These are phyloP conservation scores for Colletotrichum sp. DNA, from an alignment of 2,329 filamentous ascomycete species.

Conservation along the genomic window DNA sequence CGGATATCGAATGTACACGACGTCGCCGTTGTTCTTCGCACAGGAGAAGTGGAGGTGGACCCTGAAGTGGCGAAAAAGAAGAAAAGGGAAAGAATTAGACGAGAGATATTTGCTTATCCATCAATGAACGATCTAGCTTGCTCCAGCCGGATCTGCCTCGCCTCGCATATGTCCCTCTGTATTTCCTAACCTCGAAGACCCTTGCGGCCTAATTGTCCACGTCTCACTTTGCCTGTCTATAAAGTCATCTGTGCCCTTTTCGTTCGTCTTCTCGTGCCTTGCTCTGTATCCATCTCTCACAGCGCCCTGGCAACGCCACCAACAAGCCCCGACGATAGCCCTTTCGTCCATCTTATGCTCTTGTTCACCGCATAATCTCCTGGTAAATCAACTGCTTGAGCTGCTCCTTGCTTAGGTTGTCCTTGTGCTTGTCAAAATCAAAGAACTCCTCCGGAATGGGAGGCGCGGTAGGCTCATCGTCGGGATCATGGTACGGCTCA, in stretches of 20 bases:
- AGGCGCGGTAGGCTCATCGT: slow-evolving; percentile 95
- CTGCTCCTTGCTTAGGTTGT: slow-evolving; percentile 97
- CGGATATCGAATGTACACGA: neutral
- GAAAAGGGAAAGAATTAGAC: neutral
- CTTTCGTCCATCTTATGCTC: neutral
- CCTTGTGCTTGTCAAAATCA: slow-evolving; percentile 99
- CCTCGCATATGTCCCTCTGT: slow-evolving; percentile 5
- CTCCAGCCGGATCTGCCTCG: neutral
- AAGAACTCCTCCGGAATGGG: slow-evolving; percentile 99
- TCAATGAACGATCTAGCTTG: neutral
- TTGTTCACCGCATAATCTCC: slow-evolving; percentile 77
- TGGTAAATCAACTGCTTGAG: slow-evolving; percentile 97
- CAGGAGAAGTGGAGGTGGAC: neutral
- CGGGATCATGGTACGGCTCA: slow-evolving; percentile 97
- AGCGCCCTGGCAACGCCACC: neutral
- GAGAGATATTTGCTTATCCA: slow-evolving; percentile 5
- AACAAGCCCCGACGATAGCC: neutral
- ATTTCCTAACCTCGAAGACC: neutral
- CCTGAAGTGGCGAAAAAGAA: neutral
- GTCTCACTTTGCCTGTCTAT: neutral
- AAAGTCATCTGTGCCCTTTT: neutral
- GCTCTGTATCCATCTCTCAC: neutral
- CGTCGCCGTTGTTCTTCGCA: neutral
- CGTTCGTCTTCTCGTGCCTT: neutral
- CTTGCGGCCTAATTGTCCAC: neutral